phyloP scores from a whole-genome alignment of 169 alveolate species.

The Plasmodium coatneyi region DNA sequence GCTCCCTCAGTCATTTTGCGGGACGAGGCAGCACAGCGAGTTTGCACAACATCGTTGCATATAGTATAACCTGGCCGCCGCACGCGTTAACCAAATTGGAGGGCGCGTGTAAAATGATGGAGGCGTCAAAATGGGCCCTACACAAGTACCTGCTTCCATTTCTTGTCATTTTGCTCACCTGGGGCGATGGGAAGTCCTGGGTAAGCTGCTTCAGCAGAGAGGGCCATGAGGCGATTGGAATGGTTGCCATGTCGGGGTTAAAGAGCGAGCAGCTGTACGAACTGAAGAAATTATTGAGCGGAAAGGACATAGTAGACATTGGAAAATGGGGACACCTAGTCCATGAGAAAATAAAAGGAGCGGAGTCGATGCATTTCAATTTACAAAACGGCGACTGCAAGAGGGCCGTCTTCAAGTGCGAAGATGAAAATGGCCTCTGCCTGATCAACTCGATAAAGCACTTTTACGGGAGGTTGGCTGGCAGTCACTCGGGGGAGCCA shows the following conservation, averaged over 20 bases:
- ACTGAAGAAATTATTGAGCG: conserved; percentile 78
- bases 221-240: conserved; percentile 77
- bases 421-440: conserved; percentile 78
- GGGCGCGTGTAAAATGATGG: not conserved
- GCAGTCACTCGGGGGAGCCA: not conserved
- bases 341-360: conserved; percentile 27
- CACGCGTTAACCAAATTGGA: not conserved
- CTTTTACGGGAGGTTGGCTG: conserved; percentile 76
- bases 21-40: not conserved
- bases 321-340: conserved; percentile 85
- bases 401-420: conserved; percentile 72
- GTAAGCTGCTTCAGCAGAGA: conserved; percentile 25
- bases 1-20: not conserved
- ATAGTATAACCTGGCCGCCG: not conserved
- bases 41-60: not conserved
- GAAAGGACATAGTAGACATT: conserved; percentile 83
- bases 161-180: not conserved
- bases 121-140: not conserved
- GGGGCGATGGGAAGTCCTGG: not conserved
- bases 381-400: conserved; percentile 62
- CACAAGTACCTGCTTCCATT: not conserved
- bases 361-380: conserved; percentile 50
- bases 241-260: conserved; percentile 85
- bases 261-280: conserved; percentile 81
- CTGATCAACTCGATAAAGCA: conserved; percentile 77